Percentiles rank a stretch among this genome's conserved stretches.
Evolutionary conservation across 345 rosid species (phyloP).

Genomic region (Corymbia maculata): DNA sequence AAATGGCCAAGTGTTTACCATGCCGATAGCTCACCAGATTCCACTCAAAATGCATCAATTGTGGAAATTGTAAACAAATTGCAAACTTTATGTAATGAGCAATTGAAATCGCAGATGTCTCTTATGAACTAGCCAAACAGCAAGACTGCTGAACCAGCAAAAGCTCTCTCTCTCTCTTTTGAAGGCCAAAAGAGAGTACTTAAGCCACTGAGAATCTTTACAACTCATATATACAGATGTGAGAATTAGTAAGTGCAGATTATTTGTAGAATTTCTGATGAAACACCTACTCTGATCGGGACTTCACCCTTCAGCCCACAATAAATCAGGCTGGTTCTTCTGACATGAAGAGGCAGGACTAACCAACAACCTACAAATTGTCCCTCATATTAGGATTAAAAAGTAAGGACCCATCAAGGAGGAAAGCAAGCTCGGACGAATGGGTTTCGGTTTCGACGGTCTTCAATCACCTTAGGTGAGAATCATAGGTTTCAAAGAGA

Average conservation of each 20-base stretch:
- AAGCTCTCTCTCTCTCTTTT: neutral
- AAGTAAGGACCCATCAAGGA: neutral
- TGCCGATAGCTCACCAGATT: neutral
- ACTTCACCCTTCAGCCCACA: conserved; percentile 13
- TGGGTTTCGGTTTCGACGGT: neutral
- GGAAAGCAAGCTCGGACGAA: neutral
- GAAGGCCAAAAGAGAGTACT: neutral
- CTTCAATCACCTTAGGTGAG: neutral
- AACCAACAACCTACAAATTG: neutral
- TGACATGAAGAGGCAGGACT: neutral
- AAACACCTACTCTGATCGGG: neutral
- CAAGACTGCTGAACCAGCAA: neutral
- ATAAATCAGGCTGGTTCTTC: neutral
- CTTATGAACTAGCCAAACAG: neutral
- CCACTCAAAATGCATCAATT: neutral
- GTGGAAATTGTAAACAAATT: neutral
- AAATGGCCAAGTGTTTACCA: neutral
- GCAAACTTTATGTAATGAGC: neutral
- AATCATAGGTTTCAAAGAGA: neutral
- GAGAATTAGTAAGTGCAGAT: neutral
- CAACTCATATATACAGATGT: neutral
- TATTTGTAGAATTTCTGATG: neutral
- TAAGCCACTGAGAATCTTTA: neutral
- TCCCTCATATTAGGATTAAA: neutral
- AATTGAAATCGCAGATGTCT: neutral